Evolutionary conservation across 2,329 filamentous ascomycete species (phyloP).

Genomic region (Phialocephala sp.): DNA sequence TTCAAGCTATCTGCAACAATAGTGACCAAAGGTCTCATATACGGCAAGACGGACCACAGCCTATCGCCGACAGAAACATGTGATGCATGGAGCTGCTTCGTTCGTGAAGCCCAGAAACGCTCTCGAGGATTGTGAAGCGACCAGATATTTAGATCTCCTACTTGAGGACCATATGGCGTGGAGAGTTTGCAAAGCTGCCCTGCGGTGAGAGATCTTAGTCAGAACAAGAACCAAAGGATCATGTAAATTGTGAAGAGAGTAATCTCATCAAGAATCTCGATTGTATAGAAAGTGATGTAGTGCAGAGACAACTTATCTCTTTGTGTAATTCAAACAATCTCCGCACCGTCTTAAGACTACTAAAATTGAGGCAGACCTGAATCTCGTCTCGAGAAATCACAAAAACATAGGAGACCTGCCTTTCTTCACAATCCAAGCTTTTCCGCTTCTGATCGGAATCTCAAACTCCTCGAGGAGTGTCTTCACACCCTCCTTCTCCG

Average conservation of each 20-base stretch:
- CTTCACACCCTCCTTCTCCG: slow-evolving; percentile 24
- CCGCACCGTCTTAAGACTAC: too few relatives aligned
- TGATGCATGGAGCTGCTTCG: slow-evolving; percentile 77
- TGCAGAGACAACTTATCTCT: too few relatives aligned
- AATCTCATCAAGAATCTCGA: not conserved
- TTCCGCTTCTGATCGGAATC: slow-evolving; percentile 75
- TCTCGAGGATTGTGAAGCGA: slow-evolving; percentile 77
- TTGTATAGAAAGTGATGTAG: not conserved
- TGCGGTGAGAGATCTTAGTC: slow-evolving; percentile 33
- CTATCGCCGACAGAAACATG: slow-evolving; percentile 76
- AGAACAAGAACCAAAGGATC: not conserved
- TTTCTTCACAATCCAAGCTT: slow-evolving; percentile 70
- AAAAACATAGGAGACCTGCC: slow-evolving; percentile 24
- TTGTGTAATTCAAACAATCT: too few relatives aligned
- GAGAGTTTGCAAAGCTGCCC: slow-evolving; percentile 75
- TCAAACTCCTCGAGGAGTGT: slow-evolving; percentile 57
- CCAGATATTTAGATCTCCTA: slow-evolving; percentile 85
- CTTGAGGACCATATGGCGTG: slow-evolving; percentile 79
- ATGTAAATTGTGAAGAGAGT: not conserved
- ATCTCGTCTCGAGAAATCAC: not conserved
- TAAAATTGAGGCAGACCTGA: not conserved
- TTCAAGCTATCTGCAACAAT: slow-evolving; percentile 71
- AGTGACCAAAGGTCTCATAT: slow-evolving; percentile 75
- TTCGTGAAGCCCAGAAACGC: slow-evolving; percentile 81
- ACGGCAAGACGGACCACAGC: slow-evolving; percentile 80